Conservation (phyloP, 2,329 filamentous ascomycete species). For the Colletotrichum lentis region DNA sequence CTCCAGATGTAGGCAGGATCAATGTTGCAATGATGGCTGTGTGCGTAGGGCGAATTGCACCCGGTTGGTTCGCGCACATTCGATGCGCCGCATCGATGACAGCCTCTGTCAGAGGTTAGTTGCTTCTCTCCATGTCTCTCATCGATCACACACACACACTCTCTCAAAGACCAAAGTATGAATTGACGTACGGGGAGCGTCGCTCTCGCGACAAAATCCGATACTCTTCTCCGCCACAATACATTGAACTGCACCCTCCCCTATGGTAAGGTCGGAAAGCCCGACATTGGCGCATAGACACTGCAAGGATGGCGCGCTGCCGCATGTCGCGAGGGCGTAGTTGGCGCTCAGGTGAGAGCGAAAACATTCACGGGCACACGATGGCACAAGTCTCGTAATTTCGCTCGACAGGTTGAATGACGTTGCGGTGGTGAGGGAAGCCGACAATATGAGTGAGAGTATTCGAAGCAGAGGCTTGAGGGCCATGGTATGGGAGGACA, state of each 20-base stretch:
- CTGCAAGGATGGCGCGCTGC: constrained; percentile 59
- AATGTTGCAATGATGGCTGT: constrained; percentile 66
- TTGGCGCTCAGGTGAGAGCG: constrained; percentile 68
- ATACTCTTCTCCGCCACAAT: constrained; percentile 61
- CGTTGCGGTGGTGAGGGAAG: constrained; percentile 41
- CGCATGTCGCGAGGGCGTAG: constrained; percentile 61
- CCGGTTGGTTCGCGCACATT: constrained; percentile 64
- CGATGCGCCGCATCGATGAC: constrained; percentile 60
- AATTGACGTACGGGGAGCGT: constrained; percentile 50
- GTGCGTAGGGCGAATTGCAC: constrained; percentile 66
- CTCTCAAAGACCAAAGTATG: too few relatives aligned
- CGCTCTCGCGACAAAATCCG: constrained; percentile 60
- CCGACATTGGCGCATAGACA: constrained; percentile 72
- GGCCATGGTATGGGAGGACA: constrained; percentile 56
- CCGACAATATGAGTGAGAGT: constrained; percentile 45
- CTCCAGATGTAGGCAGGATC: constrained; percentile 50
- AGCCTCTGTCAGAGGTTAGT: constrained; percentile 44
- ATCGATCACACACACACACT: too few relatives aligned
- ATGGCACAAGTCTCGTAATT: constrained; percentile 58
- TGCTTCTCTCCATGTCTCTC: not conserved
- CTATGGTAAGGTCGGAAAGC: constrained; percentile 70
- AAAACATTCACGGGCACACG: constrained; percentile 69
- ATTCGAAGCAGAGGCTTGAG: constrained; percentile 46
- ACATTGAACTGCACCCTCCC: constrained; percentile 76
- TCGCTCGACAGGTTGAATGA: constrained; percentile 48